A percentile compares a stretch with the other conserved stretches of the same genome.
phyloP scores from a whole-genome alignment of 495 filamentous ascomycete species.

The Neurospora sp. region DNA sequence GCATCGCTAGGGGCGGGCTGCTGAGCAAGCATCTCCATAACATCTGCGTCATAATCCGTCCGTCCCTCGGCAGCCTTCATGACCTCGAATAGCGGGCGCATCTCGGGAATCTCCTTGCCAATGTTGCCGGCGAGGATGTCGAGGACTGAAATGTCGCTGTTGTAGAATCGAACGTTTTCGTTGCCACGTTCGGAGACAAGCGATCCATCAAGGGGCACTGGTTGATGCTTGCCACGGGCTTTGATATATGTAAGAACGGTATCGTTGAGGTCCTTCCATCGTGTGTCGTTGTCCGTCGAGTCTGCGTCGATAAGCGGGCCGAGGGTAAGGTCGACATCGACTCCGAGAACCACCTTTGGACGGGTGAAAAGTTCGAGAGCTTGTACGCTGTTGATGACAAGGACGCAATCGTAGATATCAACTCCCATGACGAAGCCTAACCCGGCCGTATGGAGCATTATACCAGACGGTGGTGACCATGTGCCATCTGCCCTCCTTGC shows the following conservation, averaged over 20 bases:
- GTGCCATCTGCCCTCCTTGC: constrained; percentile 70
- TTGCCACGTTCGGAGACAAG: constrained; percentile 75
- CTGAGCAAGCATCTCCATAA: constrained; percentile 36
- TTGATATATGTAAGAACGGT: constrained; percentile 86
- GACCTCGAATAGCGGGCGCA: constrained; percentile 61
- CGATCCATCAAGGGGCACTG: constrained; percentile 75
- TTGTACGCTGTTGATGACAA: constrained; percentile 77
- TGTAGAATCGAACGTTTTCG: constrained; percentile 85
- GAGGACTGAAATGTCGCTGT: constrained; percentile 56
- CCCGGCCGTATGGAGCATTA: constrained; percentile 77
- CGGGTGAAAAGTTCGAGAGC: constrained; percentile 74
- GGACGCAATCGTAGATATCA: constrained; percentile 87
- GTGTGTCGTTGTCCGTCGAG: constrained; percentile 64
- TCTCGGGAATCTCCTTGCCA: constrained; percentile 53
- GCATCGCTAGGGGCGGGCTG: constrained; percentile 68
- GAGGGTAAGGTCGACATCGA: constrained; percentile 64
- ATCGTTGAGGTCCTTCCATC: constrained; percentile 42
- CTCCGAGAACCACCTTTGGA: constrained; percentile 65
- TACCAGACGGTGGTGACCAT: constrained; percentile 83
- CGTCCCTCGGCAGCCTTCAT: constrained; percentile 81
- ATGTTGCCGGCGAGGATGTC: constrained; percentile 79
- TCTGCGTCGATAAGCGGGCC: constrained; percentile 73
- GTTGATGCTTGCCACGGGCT: constrained; percentile 72
- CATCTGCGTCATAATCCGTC: constrained; percentile 52
- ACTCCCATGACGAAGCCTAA: constrained; percentile 84